Evolutionary conservation across 768 basidiomycete species (phyloP), one percentile per base, ranked within the genome.

Genomic region (Heimioporus sp.): DNA sequence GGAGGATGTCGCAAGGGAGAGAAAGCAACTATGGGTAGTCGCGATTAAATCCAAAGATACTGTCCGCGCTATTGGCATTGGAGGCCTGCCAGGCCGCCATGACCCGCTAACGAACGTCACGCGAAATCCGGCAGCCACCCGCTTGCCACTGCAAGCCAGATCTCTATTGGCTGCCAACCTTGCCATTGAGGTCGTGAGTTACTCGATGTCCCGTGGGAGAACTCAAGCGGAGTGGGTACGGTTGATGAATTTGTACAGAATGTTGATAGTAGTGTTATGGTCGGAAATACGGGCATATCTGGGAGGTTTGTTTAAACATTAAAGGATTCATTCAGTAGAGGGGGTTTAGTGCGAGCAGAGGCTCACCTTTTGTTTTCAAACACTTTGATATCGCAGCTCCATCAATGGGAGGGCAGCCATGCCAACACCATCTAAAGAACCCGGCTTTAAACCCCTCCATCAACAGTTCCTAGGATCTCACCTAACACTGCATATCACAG

Each of bases 101-200:
- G 24, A 24, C 17, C 46, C 53, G 41, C 28, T 13, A 2, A 2
- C 8, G n/a, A 10, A 10, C 11, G 24, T 3, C 11, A 3, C 4
- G 38, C 10, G 11, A 9, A 10, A 9, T 46, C 21, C 10, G 13
- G 15, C 10, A 11, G 11, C 32, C 32, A 13, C 32, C 30, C 28
- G 38, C 44, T 10, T 7, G 47, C 40, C 52, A 40, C 16, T n/a
- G 5, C 37, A 11, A 17, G 37, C 51, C 55, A 52, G 45, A 37
- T 38, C 5, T 21, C 19, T 16, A 38, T 43, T 46, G 60, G 48
- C 37, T 5, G 46, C 43, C 53, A 42, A 38, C 19, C 35, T 48
- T n/a, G n/a, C n/a, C n/a, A n/a, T n/a, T n/a, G n/a, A n/a, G 13
- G 34, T 42, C 61, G 54, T 60, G 61, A 36, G 62, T 11, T n/a